Base-by-base conservation (phyloP, 345 rosid species). In the Triadica sebifera region DNA sequence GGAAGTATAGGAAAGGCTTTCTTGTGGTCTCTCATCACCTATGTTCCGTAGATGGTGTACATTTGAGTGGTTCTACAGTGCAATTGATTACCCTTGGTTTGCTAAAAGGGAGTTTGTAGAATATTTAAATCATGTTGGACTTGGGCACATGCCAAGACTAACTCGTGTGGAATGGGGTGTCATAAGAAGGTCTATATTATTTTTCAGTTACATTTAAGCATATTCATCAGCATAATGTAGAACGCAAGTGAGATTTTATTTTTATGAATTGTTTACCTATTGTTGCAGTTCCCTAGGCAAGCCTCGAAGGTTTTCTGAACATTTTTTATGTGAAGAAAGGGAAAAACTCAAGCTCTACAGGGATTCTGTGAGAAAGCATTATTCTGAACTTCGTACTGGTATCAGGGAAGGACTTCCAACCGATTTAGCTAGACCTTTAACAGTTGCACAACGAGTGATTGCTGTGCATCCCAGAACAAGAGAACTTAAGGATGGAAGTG, bases 81-180 rank as follows among this genome's bases (percentile, higher is more conserved):
- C 83, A 29, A 77, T 80, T 63, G 83, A 80, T 76, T 80, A 72
- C 80, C 83, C 83, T 61, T 80, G 83, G 83, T 80, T 80, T 72
- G 71, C 80, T 34, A 76, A 73, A 59, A 68, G 71, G 73, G 83
- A 80, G 74, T 80, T 80, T 80, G 83, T 80, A 22, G 83, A 80
- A 47, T 80, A 80, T 68, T 73, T 80, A 39, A 76, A 72, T 72
- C 83, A 80, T 67, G 83, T 80, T 62, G 80, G 80, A 9, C 83
- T 80, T 72, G 80, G 80, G 19, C 80, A 76, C 71, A 72, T 80
- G 62, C 77, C 80, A 53, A 67, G 70, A 24, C 39, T 80, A 57
- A 72, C 83, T 61, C 83, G 75, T 17, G 80, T 80, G 4, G 83
- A 80, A 64, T 72, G 83, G 83, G 80, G 83, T 46, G 83, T 80